Evolutionary conservation across 306 rosid species (phyloP), one percentile per base, ranked within the genome.

Genomic region (Glycyrrhiza uralensis): DNA sequence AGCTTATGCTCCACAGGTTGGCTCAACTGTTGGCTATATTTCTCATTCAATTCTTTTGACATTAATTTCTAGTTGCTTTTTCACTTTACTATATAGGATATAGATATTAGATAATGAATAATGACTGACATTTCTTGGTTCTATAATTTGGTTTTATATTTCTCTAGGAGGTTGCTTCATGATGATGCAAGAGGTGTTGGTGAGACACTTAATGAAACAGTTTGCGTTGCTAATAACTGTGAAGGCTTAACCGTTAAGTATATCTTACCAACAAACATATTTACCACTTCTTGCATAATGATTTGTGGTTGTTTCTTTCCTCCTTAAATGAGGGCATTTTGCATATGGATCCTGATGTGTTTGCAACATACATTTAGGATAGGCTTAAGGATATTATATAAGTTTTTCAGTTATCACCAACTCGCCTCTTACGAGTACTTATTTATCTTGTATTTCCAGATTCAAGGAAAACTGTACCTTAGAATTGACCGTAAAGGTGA

Each of bases 141-240:
- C 42, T 71, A 24, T 76, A 71, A 35, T 87, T 57, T 82, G 13
- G 32, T 58, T 75, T 49, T 64, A 44, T 61, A 33, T 66, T 32
- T 19, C 64, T 59, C 39, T 73, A 94, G 98, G 98, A 87, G 98
- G 87, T 71, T 91, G 59, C 74, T 94, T 59, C 96, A 87, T 76
- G 99, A 94, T 74, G 99, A 94, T 81, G 80, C 85, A 29, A 86
- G 95, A 86, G 97, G 97, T 57, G 99, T 94, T 69, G 99, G 79
- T 8, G 99, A 94, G 87, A 85, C 79, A 52, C 78, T 94, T 45
- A 94, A 89, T 75, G 96, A 94, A 89, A 94, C 96, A 8, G 89
- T 94, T 71, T 94, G 99, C 65, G 23, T 82, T 58, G 75, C 58
- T 59, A 72, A 82, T 35, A 72, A 77, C 39, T 91, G 97, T 76